These are phyloP conservation scores for Chytriomyces sp. DNA, from an alignment of 192 early-diverging fungal species.

Conservation along the genomic window DNA sequence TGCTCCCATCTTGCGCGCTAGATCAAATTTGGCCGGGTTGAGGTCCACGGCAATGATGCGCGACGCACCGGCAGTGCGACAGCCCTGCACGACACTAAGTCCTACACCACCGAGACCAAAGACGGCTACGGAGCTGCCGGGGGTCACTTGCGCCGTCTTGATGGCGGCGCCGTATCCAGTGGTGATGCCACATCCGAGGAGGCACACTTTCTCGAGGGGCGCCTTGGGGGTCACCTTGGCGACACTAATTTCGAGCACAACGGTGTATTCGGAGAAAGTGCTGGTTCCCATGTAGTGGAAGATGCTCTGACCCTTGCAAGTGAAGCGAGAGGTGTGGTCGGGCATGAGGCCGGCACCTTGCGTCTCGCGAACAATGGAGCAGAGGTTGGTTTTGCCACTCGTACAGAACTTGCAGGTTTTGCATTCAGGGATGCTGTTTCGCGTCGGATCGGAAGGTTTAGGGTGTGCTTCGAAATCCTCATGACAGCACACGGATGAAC, in stretches of 20 bases:
- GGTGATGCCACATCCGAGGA: constrained; percentile 95
- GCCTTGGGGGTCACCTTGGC: constrained; percentile 83
- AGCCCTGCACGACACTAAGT: constrained; percentile 86
- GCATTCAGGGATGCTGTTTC: constrained; percentile 64
- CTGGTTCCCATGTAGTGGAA: constrained; percentile 94
- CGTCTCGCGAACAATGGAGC: constrained; percentile 84
- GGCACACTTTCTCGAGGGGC: constrained; percentile 81
- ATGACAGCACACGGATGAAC: too few species aligned
- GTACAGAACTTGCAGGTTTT: constrained; percentile 96
- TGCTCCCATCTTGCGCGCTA: constrained; percentile 78
- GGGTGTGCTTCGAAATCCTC: background rate
- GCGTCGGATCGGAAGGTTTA: constrained; percentile 40
- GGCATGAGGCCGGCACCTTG: constrained; percentile 92
- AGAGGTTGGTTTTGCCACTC: constrained; percentile 96
- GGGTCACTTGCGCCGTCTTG: constrained; percentile 88
- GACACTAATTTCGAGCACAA: constrained; percentile 86
- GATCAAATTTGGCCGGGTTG: constrained; percentile 83
- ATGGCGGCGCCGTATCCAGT: constrained; percentile 96
- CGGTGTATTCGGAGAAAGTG: constrained; percentile 93
- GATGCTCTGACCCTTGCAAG: constrained; percentile 83
- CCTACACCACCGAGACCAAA: constrained; percentile 97
- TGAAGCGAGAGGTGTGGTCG: constrained; percentile 87
- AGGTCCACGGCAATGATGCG: constrained; percentile 90
- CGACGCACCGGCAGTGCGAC: constrained; percentile 35
- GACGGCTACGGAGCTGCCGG: constrained; percentile 74